A percentile compares a stretch with the other conserved stretches of the same genome.
phyloP scores from a whole-genome alignment of 2,329 filamentous ascomycete genomes.

The Botrytis paeoniae region DNA sequence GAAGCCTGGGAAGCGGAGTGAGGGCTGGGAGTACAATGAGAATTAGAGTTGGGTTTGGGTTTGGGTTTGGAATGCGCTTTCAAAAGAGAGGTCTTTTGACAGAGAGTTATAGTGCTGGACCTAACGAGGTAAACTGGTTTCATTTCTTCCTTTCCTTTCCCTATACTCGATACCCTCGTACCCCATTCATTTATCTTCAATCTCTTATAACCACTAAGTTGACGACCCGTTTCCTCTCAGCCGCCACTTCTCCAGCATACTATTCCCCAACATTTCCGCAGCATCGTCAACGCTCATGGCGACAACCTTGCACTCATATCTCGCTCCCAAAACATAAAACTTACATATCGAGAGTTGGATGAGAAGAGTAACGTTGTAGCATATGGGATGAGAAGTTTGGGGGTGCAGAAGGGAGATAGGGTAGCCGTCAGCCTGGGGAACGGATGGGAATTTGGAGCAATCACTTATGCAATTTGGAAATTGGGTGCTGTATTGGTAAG shows the following conservation, averaged over 20 bases:
- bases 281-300: constrained; percentile 60
- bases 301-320: constrained; percentile 59
- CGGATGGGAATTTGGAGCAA: constrained; percentile 74
- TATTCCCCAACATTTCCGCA: constrained; percentile 69
- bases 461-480: constrained; percentile 91
- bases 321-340: constrained; percentile 47
- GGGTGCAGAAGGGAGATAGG: constrained; percentile 77
- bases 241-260: constrained; percentile 65
- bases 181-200: neutral
- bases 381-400: constrained; percentile 63
- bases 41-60: neutral
- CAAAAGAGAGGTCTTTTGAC: constrained; percentile 35
- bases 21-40: neutral
- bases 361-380: constrained; percentile 73
- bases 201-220: neutral
- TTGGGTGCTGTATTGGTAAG: constrained; percentile 80
- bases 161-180: neutral
- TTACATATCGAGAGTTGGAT: constrained; percentile 73
- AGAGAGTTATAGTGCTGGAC: constrained; percentile 38
- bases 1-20: neutral
- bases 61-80: neutral
- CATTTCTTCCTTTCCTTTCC: constrained; percentile 15
- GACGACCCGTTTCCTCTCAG: constrained; percentile 41
- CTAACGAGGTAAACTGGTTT: constrained; percentile 36
- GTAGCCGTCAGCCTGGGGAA: constrained; percentile 88